These are phyloP conservation scores for Infundibulicybe gibba DNA, from an alignment of 768 basidiomycete genomes.

Conservation along the genomic window DNA sequence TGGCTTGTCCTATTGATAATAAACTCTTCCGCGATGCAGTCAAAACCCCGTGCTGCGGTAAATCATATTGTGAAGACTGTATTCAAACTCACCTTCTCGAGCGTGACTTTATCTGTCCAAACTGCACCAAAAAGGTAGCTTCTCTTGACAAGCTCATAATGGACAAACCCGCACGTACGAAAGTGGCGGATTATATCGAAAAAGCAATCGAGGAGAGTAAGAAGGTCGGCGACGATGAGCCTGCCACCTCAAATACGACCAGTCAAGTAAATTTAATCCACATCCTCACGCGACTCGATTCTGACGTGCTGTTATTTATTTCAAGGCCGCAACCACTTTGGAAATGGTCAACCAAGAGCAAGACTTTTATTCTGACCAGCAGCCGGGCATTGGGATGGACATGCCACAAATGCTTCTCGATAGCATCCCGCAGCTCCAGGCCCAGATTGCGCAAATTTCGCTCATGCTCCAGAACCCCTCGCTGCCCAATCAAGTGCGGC, in stretches of 20 bases:
- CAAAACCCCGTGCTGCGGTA: constrained; percentile 92
- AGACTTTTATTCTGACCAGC: constrained; percentile 72
- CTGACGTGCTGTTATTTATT: background rate
- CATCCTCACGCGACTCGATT: too few species aligned
- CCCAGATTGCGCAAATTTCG: constrained; percentile 78
- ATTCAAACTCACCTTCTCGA: constrained; percentile 93
- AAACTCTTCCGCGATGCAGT: constrained; percentile 93
- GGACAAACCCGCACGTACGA: constrained; percentile 78
- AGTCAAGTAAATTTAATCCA: constrained; percentile 31
- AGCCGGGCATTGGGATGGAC: constrained; percentile 61
- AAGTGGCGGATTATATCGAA: constrained; percentile 80
- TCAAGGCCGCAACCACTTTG: constrained; percentile 10
- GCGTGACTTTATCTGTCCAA: constrained; percentile 92
- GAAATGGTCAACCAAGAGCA: constrained; percentile 36
- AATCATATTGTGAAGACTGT: constrained; percentile 94
- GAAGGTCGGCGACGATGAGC: constrained; percentile 50
- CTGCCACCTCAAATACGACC: constrained; percentile 15
- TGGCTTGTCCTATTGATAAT: constrained; percentile 90
- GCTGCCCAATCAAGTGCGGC: constrained; percentile 68
- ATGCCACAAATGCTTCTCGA: constrained; percentile 70
- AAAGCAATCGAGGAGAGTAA: constrained; percentile 75
- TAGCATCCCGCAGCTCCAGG: constrained; percentile 79
- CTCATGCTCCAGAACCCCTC: constrained; percentile 77
- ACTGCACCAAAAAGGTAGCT: constrained; percentile 82
- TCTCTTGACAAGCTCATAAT: constrained; percentile 82